Percentiles rank a stretch among this genome's conserved stretches.
phyloP scores from a whole-genome alignment of 352 stramenopile species.

The Pythium aristosporum region DNA sequence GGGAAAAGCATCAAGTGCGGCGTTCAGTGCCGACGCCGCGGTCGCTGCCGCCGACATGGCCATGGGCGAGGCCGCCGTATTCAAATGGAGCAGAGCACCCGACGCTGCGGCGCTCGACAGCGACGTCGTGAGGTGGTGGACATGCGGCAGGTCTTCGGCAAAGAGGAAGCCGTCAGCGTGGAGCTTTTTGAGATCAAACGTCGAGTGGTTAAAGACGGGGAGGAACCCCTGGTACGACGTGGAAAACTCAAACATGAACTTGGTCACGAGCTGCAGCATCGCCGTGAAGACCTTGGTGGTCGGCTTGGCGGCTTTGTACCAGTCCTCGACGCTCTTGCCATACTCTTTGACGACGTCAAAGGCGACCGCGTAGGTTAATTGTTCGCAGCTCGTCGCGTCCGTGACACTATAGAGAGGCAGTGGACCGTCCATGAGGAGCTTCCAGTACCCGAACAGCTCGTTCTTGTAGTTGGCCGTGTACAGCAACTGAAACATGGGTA shows the following conservation, averaged over 20 bases:
- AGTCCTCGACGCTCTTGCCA: slow-evolving; percentile 85
- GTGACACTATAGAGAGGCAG: slow-evolving; percentile 46
- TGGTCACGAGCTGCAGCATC: slow-evolving; percentile 80
- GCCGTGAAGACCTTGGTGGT: slow-evolving; percentile 73
- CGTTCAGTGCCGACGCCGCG: slow-evolving; percentile 21
- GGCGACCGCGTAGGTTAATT: slow-evolving; percentile 50
- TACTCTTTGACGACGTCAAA: slow-evolving; percentile 94
- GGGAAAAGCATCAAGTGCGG: slow-evolving; percentile 29
- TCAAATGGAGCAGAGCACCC: slow-evolving; percentile 9
- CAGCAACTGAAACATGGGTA: slow-evolving; percentile 91
- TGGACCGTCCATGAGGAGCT: slow-evolving; percentile 77
- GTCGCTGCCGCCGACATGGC: slow-evolving; percentile 32
- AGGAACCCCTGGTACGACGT: slow-evolving; percentile 68
- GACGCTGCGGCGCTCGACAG: slow-evolving; percentile 13
- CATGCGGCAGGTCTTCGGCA: slow-evolving; percentile 54
- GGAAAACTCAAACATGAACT: slow-evolving; percentile 91
- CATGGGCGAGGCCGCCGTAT: slow-evolving; percentile 27
- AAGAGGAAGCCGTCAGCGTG: slow-evolving; percentile 77
- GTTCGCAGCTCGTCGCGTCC: slow-evolving; percentile 27
- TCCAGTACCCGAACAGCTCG: slow-evolving; percentile 92
- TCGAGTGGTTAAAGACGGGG: slow-evolving; percentile 75
- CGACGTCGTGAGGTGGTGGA: slow-evolving; percentile 29
- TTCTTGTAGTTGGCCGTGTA: slow-evolving; percentile 88
- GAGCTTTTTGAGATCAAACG: slow-evolving; percentile 68
- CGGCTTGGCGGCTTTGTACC: slow-evolving; percentile 71